These are phyloP conservation scores for Alternaria postmessia DNA, from an alignment of 2,329 filamentous ascomycete genomes.

Conservation along the genomic window DNA sequence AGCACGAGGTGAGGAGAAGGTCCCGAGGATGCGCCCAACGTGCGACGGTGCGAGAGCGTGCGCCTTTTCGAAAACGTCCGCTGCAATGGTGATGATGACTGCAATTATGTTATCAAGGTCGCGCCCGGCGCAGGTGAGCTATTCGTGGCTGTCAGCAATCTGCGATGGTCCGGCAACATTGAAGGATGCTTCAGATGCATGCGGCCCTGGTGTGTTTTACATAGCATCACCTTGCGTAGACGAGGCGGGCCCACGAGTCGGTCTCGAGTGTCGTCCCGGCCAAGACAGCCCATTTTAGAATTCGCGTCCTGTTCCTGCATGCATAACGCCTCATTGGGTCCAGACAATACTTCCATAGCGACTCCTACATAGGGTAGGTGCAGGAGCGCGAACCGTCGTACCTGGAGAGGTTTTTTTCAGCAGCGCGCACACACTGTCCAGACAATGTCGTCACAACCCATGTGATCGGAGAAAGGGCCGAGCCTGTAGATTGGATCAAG, in stretches of 20 bases:
- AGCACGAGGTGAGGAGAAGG: conserved; percentile 33
- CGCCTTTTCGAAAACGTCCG: not conserved
- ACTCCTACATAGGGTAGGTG: conserved; percentile 1
- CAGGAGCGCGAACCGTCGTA: not conserved
- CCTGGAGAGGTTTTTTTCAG: not conserved
- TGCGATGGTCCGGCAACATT: not conserved
- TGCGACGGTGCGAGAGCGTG: conserved; percentile 2
- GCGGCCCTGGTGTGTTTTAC: conserved; percentile 31
- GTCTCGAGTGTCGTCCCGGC: conserved; percentile 20
- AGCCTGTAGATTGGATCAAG: conserved; percentile 5
- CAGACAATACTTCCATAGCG: conserved; percentile 21
- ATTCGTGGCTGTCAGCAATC: conserved; percentile 22
- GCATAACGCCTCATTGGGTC: conserved; percentile 19
- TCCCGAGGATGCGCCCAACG: conserved; percentile 10
- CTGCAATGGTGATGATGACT: conserved; percentile 3
- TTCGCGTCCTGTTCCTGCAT: conserved; percentile 25
- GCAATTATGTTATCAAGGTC: not conserved
- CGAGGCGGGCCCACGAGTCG: conserved; percentile 29
- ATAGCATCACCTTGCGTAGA: conserved; percentile 19
- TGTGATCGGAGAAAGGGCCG: not conserved
- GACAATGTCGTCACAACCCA: not conserved
- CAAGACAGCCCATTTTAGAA: conserved; percentile 28
- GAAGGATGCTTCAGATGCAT: conserved; percentile 22
- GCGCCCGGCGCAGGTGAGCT: conserved; percentile 3
- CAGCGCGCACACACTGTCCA: not conserved